Percentiles rank a stretch among this genome's conserved stretches.
Conservation (phyloP, 805 yeast genomes). For the Blastobotrys americana region DNA sequence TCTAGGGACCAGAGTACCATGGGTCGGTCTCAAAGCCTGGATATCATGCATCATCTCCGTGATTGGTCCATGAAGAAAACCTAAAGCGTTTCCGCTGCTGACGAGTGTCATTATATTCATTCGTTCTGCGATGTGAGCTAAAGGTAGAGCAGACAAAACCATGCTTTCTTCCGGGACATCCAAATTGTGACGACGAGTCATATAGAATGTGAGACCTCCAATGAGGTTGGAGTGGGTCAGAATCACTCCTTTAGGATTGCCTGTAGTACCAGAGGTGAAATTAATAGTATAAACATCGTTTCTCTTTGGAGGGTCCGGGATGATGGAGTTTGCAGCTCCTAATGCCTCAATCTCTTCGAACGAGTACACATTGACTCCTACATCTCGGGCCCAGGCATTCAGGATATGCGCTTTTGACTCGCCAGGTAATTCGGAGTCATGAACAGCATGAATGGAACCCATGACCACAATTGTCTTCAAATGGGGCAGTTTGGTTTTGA, state of each 20-base stretch:
- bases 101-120: constrained; percentile 39
- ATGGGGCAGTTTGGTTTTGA: constrained; percentile 36
- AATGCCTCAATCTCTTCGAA: constrained; percentile 37
- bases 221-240: constrained; percentile 45
- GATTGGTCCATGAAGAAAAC: constrained; percentile 48
- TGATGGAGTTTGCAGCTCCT: constrained; percentile 41
- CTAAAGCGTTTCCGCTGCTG: constrained; percentile 43
- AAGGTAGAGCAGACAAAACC: constrained; percentile 40
- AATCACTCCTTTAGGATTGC: constrained; percentile 68
- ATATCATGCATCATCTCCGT: constrained; percentile 53
- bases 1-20: constrained; percentile 55
- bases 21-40: constrained; percentile 45
- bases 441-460: constrained; percentile 35
- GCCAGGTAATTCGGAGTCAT: constrained; percentile 29
- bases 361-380: constrained; percentile 35
- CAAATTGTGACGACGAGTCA: constrained; percentile 5
- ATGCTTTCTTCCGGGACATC: constrained; percentile 9
- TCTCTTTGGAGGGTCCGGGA: constrained; percentile 43
- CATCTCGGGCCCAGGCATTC: constrained; percentile 24
- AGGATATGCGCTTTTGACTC: constrained; percentile 27
- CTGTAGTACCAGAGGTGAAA: constrained; percentile 73
- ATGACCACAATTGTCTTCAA: constrained; percentile 50
- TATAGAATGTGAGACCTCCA: constrained; percentile 39
- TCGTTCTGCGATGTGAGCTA: constrained; percentile 54
- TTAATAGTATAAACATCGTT: constrained; percentile 55